Base-by-base conservation (phyloP, 2,329 filamentous ascomycete genomes). In the Chalara sp. region DNA sequence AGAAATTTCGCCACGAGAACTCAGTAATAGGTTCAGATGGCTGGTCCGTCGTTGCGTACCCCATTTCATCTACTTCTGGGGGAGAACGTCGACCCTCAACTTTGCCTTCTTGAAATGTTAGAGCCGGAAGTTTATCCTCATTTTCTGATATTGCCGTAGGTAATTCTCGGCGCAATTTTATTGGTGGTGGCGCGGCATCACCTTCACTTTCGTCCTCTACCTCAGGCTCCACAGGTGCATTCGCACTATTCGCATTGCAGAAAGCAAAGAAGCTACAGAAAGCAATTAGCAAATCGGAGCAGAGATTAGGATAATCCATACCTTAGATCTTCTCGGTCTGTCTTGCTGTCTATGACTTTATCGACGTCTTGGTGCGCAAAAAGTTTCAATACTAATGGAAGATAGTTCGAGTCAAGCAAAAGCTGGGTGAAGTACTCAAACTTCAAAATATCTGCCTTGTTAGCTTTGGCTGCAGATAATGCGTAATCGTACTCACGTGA, bases 391-490 rank as follows among this genome's bases (percentile, higher is more conserved):
- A 96, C 86, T 32, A 99, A 74, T 1, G 92, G 92, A 6, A 99
- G 77, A 66, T 96, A 99, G 67, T 96, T 97, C 4, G 89, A 93
- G 68, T 99, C 93, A 31, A 99, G 78, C 8, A 99, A 74, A 3
- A 99, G 78, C 64, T 99, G 93, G 0, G 90, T 92, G 63, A 99
- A 73, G 63, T 96, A 97, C 69, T 99, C 93, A 59, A 93, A 96
- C 65, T 96, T 96, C 57, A 99, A 74, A 31, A 97, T 80, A 65
- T 99, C 89, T 95, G 45, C 5, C 21, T 11, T 54, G 58, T 58
- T 50, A 67, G 59, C 40, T 48, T 37, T 32, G 6, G 32, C 21
- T 13, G 6, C 5, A 40, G n/a, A 31, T 13, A 30, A 42, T 5
- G n/a, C 30, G 31, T 13, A 6, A 41, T 12, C 21, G 21, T 7